Percentiles rank a stretch among this genome's conserved stretches.
Evolutionary conservation across 257 asterid genomes (phyloP).

Genomic region (Lycium barbarum): DNA sequence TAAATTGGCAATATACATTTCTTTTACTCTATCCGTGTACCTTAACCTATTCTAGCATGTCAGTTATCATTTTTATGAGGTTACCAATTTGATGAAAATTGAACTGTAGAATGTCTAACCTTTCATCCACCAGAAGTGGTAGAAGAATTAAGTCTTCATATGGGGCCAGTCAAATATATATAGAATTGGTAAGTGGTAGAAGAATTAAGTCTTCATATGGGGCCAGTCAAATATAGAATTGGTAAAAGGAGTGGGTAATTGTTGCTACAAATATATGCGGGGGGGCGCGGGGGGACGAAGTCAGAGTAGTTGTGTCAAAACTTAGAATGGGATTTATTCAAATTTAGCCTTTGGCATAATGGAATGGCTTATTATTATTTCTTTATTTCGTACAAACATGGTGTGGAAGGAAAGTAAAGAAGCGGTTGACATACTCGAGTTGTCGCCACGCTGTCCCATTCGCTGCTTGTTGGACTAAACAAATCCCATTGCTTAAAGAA

Average conservation of each 20-base stretch:
- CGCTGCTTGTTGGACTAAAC: neutral
- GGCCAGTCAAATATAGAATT: constrained; percentile 13
- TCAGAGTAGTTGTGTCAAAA: neutral
- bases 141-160: too few species aligned
- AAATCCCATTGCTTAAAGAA: neutral
- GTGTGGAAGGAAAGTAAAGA: neutral
- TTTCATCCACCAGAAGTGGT: too few species aligned
- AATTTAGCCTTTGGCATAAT: neutral
- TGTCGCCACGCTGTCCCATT: constrained; percentile 23
- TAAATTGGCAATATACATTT: too few species aligned
- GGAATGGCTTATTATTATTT: neutral
- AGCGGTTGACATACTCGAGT: constrained; percentile 27
- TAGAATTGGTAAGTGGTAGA: neutral
- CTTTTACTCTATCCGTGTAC: too few species aligned
- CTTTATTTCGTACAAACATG: neutral
- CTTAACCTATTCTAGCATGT: too few species aligned
- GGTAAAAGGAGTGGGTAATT: neutral
- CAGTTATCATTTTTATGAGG: too few species aligned
- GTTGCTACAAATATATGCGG: too few species aligned
- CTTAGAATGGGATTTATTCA: neutral
- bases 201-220: neutral
- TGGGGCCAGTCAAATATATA: constrained; percentile 16
- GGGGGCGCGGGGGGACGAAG: too few species aligned
- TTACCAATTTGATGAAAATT: too few species aligned
- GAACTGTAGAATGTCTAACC: too few species aligned